phyloP scores from a whole-genome alignment of 306 rosid genomes.

The Boehmeria nivea region DNA sequence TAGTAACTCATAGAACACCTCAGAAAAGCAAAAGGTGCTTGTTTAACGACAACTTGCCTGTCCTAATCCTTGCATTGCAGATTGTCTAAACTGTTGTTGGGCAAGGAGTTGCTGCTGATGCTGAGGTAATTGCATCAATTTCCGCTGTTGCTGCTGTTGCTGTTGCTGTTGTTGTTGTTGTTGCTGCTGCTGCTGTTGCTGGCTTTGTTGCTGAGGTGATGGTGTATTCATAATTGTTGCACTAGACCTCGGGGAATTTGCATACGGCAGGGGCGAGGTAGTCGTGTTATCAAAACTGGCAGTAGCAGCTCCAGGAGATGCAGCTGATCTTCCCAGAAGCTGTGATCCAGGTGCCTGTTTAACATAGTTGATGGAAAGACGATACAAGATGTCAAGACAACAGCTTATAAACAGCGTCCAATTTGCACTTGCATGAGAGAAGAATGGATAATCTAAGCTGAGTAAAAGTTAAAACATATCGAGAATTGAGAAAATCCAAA shows the following conservation, averaged over 20 bases:
- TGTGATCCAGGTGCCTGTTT: constrained; percentile 75
- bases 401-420: not conserved
- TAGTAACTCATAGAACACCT: too few species aligned
- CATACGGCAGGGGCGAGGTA: constrained; percentile 80
- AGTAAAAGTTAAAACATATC: not conserved
- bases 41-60: constrained; percentile 42
- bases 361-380: constrained; percentile 13
- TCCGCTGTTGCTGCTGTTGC: constrained; percentile 43
- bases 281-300: constrained; percentile 73
- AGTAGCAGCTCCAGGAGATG: constrained; percentile 74
- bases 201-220: constrained; percentile 90
- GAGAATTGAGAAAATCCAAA: not conserved
- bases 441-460: not conserved
- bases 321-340: constrained; percentile 87
- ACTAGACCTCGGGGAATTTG: constrained; percentile 90
- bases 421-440: too few species aligned
- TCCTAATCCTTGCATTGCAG: constrained; percentile 80
- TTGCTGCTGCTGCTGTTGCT: constrained; percentile 35
- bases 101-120: constrained; percentile 79
- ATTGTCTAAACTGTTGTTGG: constrained; percentile 81
- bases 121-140: constrained; percentile 74
- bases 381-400: not conserved
- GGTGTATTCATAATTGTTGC: constrained; percentile 77
- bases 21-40: constrained; percentile 9
- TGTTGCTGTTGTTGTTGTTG: constrained; percentile 43